Evolutionary conservation across 139 green algal genomes (phyloP).

Genomic region (Picochlorum sp.): DNA sequence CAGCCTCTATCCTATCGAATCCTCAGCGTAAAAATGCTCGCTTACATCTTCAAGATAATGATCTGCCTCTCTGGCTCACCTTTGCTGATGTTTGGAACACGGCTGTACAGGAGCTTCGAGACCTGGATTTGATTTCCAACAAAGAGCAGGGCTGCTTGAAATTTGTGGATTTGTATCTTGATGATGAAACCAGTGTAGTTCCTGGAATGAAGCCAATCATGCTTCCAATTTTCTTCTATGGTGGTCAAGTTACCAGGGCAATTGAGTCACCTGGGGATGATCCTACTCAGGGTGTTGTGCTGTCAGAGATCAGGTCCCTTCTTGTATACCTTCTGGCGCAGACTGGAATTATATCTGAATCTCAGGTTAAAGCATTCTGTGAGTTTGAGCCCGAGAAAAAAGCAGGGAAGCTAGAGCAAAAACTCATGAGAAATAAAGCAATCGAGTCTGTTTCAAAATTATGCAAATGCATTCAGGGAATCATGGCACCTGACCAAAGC

Average conservation of each 20-base stretch:
- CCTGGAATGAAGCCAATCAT: conserved; percentile 55
- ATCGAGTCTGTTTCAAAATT: conserved; percentile 18
- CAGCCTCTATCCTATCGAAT: not conserved
- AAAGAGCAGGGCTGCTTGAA: conserved; percentile 30
- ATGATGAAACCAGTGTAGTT: conserved; percentile 25
- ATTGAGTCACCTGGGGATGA: conserved; percentile 23
- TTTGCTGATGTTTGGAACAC: conserved; percentile 45
- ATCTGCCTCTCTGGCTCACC: conserved; percentile 29
- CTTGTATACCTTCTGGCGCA: conserved; percentile 49
- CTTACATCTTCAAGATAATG: conserved; percentile 19
- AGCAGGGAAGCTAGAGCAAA: conserved; percentile 23
- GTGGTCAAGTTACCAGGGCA: conserved; percentile 42
- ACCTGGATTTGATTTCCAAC: conserved; percentile 29
- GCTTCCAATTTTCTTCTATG: conserved; percentile 66
- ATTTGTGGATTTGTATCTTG: conserved; percentile 36
- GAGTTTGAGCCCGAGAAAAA: conserved; percentile 21
- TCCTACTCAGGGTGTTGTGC: conserved; percentile 47
- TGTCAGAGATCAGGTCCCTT: conserved; percentile 55
- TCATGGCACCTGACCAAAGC: conserved; percentile 1
- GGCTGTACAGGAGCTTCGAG: conserved; percentile 34
- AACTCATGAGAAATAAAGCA: conserved; percentile 9
- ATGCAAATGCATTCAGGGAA: conserved; percentile 20
- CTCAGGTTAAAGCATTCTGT: conserved; percentile 25
- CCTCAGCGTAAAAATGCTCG: not conserved
- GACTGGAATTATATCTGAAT: conserved; percentile 34